phyloP scores from a whole-genome alignment of 768 basidiomycete species.

The Cubamyces sp. region DNA sequence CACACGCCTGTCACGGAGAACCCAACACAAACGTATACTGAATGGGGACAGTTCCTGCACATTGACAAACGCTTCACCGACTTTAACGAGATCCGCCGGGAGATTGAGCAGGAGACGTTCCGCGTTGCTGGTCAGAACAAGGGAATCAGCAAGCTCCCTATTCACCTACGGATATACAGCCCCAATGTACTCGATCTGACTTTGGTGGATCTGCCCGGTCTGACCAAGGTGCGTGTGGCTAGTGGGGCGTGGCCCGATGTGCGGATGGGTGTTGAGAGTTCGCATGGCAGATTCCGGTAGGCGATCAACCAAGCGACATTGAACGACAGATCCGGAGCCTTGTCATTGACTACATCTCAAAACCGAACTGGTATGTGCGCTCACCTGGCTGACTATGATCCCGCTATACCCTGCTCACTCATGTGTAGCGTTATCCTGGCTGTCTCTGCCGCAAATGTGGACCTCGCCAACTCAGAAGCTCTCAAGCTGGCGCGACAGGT shows the following conservation, averaged over 20 bases:
- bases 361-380: slow-evolving; percentile 82
- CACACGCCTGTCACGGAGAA: slow-evolving; percentile 75
- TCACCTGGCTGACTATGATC: background rate
- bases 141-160: slow-evolving; percentile 94
- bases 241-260: background rate
- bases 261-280: background rate
- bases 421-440: slow-evolving; percentile 85
- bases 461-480: slow-evolving; percentile 97
- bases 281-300: slow-evolving; percentile 78
- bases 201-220: slow-evolving; percentile 92
- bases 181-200: slow-evolving; percentile 96
- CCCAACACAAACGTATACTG: slow-evolving; percentile 55
- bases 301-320: slow-evolving; percentile 97
- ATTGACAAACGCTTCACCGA: slow-evolving; percentile 97
- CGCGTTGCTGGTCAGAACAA: slow-evolving; percentile 99
- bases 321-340: slow-evolving; percentile 94
- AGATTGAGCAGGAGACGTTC: slow-evolving; percentile 98
- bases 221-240: slow-evolving; percentile 77
- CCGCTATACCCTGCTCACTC: background rate
- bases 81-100: slow-evolving; percentile 89
- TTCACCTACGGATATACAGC: slow-evolving; percentile 94
- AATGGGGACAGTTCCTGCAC: slow-evolving; percentile 98
- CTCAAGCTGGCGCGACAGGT: slow-evolving; percentile 95
- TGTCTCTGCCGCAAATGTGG: slow-evolving; percentile 97
- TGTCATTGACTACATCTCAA: slow-evolving; percentile 95